Conservation (phyloP, 371 early-diverging fungal genomes). For the Circinella umbellata region DNA sequence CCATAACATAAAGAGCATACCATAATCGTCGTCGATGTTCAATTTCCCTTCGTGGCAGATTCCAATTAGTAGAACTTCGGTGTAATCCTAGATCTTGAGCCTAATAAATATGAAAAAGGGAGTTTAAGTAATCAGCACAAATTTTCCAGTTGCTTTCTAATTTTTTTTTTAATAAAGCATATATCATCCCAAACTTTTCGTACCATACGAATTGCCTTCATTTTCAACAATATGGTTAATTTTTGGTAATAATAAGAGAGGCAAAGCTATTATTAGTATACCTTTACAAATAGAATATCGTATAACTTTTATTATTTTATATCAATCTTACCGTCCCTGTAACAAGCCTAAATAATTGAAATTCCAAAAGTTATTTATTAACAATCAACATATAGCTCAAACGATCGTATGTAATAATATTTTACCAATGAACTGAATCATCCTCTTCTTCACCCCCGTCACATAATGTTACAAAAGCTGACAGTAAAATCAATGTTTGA, state of each 20-base stretch:
- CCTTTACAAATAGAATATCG: no score
- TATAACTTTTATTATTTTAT: no score
- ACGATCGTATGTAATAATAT: neutral
- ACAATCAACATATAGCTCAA: neutral
- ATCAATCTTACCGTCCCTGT: slow-evolving; percentile 6
- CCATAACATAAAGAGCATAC: slow-evolving; percentile 43
- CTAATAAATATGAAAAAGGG: slow-evolving; percentile 4
- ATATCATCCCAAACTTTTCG: neutral
- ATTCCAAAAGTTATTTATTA: neutral
- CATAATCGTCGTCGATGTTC: slow-evolving; percentile 50
- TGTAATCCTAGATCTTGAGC: slow-evolving; percentile 36
- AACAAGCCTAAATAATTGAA: slow-evolving; percentile 5
- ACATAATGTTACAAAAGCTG: slow-evolving; percentile 24
- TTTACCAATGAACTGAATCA: slow-evolving; percentile 11
- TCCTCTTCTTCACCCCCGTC: slow-evolving; percentile 6
- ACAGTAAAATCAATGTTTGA: slow-evolving; percentile 32
- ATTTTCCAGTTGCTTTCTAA: no score
- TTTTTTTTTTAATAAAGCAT: no score
- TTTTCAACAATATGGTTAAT: neutral
- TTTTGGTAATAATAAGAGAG: no score
- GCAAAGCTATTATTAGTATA: no score
- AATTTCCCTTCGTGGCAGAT: slow-evolving; percentile 42
- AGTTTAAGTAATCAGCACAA: neutral
- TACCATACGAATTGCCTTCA: slow-evolving; percentile 17
- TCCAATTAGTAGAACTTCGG: slow-evolving; percentile 41